phyloP scores from a whole-genome alignment of 768 basidiomycete species.

The Postia placenta region DNA sequence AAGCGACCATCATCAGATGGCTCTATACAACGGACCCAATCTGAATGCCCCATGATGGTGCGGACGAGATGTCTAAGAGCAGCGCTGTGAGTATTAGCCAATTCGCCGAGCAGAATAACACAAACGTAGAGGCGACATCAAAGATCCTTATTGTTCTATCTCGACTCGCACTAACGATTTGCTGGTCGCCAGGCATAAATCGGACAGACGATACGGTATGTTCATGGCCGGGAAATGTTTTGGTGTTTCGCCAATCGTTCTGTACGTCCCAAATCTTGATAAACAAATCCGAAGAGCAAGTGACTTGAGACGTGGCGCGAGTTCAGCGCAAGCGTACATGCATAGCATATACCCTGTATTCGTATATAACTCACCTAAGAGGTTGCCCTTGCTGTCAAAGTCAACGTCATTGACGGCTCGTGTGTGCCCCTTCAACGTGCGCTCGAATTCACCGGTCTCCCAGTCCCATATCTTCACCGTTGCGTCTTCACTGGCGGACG shows the following conservation, averaged over 20 bases:
- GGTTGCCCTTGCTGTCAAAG: slow-evolving; percentile 46
- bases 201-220: slow-evolving; percentile 50
- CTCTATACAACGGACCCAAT: slow-evolving; percentile 43
- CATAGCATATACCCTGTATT: slow-evolving; percentile 68
- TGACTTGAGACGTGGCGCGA: slow-evolving; percentile 65
- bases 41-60: slow-evolving; percentile 42
- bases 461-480: slow-evolving; percentile 59
- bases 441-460: slow-evolving; percentile 55
- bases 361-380: slow-evolving; percentile 47
- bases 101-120: background rate
- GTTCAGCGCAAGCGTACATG: slow-evolving; percentile 49
- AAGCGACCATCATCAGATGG: slow-evolving; percentile 37
- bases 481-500: slow-evolving; percentile 49
- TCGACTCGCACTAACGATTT: slow-evolving; percentile 47
- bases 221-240: slow-evolving; percentile 54
- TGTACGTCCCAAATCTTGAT: slow-evolving; percentile 53
- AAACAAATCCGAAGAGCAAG: slow-evolving; percentile 50
- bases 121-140: slow-evolving; percentile 50
- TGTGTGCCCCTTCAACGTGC: slow-evolving; percentile 56
- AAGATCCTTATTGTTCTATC: slow-evolving; percentile 51
- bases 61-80: slow-evolving; percentile 41
- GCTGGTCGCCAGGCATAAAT: slow-evolving; percentile 47
- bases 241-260: slow-evolving; percentile 50
- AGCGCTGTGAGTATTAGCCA: background rate
- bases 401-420: slow-evolving; percentile 53